Evolutionary conservation across 306 rosid genomes (phyloP).

Genomic region (Rubus idaeus): DNA sequence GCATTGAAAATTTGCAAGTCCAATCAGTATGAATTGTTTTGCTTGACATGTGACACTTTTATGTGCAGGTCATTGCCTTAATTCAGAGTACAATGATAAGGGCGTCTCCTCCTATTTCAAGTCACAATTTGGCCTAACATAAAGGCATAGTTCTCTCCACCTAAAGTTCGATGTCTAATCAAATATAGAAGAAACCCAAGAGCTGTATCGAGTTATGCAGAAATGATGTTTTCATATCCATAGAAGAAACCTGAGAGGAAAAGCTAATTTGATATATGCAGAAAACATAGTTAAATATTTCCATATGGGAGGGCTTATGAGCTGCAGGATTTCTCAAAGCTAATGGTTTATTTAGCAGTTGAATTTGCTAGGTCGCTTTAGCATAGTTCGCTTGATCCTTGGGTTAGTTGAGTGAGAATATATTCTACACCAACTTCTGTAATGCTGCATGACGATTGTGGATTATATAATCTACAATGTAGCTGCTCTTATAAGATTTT

Average conservation of each 20-base stretch:
- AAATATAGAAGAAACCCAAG: neutral
- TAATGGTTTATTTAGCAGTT: neutral
- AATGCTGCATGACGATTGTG: neutral
- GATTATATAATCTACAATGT: neutral
- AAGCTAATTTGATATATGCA: neutral
- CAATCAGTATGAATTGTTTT: conserved; percentile 1
- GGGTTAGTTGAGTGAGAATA: neutral
- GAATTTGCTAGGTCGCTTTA: neutral
- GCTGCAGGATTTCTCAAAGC: neutral
- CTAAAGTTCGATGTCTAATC: neutral
- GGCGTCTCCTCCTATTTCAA: conserved; percentile 37
- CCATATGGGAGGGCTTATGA: neutral
- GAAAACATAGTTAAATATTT: neutral
- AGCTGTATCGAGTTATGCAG: neutral
- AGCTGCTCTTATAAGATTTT: neutral
- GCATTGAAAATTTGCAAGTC: neutral
- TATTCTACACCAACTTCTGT: neutral
- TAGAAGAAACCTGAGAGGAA: neutral
- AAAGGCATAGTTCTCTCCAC: conserved; percentile 4
- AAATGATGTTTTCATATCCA: neutral
- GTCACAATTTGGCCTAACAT: conserved; percentile 19
- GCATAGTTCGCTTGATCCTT: neutral
- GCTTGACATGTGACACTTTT: neutral
- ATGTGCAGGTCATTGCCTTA: conserved; percentile 66
- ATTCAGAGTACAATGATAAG: conserved; percentile 60